A percentile compares a stretch with the other conserved stretches of the same genome.
phyloP scores from a whole-genome alignment of 2,329 filamentous ascomycete genomes.

The Coniosporium tulheliwenetii region DNA sequence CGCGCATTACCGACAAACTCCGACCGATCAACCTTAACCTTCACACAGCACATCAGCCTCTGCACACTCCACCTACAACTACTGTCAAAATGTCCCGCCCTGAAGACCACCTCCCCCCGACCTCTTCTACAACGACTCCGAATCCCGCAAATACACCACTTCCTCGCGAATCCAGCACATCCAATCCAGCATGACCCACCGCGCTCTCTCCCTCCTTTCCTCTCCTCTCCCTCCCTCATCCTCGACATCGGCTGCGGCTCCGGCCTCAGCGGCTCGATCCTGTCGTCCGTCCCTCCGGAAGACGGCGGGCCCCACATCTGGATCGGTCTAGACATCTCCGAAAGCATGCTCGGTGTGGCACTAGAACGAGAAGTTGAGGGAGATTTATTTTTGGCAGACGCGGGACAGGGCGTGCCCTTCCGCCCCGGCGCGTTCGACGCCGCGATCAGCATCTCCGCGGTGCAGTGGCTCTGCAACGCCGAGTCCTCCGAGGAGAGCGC shows the following conservation, averaged over 20 bases:
- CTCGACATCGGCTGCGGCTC: conserved; percentile 96
- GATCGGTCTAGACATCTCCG: conserved; percentile 93
- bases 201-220: conserved; percentile 84
- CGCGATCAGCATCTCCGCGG: conserved; percentile 82
- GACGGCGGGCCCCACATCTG: conserved; percentile 81
- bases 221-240: conserved; percentile 66
- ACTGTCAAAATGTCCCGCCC: conserved; percentile 73
- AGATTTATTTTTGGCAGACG: conserved; percentile 85
- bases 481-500: conserved; percentile 76
- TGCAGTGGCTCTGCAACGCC: conserved; percentile 98
- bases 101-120: conserved; percentile 92
- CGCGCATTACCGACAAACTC: too few relatives aligned
- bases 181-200: conserved; percentile 84
- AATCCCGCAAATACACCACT: conserved; percentile 95
- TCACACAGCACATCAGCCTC: too few relatives aligned
- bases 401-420: conserved; percentile 90
- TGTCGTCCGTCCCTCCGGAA: conserved; percentile 52
- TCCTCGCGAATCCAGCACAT: conserved; percentile 91
- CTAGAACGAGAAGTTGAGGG: conserved; percentile 85
- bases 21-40: too few relatives aligned
- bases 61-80: too few relatives aligned
- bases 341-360: conserved; percentile 93
- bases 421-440: conserved; percentile 86
- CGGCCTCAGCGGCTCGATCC: conserved; percentile 84
- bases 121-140: conserved; percentile 91